Evolutionary conservation across 176 grass and related monocot species (phyloP), one percentile per base, ranked within the genome.

Genomic region (Phoenix dactylifera): DNA sequence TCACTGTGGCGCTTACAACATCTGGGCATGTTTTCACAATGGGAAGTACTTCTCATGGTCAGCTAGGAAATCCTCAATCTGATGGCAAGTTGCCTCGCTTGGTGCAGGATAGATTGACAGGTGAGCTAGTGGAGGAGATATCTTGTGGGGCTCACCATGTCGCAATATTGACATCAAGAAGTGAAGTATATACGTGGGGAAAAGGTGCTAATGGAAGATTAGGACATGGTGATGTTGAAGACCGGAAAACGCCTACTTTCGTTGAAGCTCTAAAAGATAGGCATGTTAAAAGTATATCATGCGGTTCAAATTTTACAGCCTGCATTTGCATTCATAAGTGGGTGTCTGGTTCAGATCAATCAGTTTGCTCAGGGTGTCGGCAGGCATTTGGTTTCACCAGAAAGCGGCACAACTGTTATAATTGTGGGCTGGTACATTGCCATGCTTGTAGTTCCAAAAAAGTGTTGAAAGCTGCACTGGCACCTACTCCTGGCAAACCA

Each of bases 251-350:
- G 35, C 93, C 93, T 4, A 89, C 84, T 64, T 58, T 89, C 18
- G 73, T 98, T 16, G 93, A 98, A n/a, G 79, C 76, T 51, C 54
- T 98, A 4, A 89, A 85, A 69, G 93, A 98, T 59, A 66, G 88
- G 3, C 94, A 98, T 65, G 93, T 98, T 39, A 98, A 86, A 66
- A 92, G 69, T 60, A 98, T 98, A 77, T 91, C 94, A 71, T 98
- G 94, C 51, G 94, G 94, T 54, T 90, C 88, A 51, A 98, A 88
- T 55, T 98, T 98, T 54, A 98, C 94, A 0, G 78, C 94, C 24
- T 98, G 94, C 66, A 98, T 98, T 62, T 98, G 94, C 79, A 98
- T 98, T 68, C 94, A 98, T 73, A 98, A 83, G 70, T 98, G 94
- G 94, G 85, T 98, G 19, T 90, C 88, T 50, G 83, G 84, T 51